A percentile compares a stretch with the other conserved stretches of the same genome.
These are phyloP conservation scores for Nadsonia starkeyi-henricii DNA, from an alignment of 1,139 yeast species.

Conservation along the genomic window DNA sequence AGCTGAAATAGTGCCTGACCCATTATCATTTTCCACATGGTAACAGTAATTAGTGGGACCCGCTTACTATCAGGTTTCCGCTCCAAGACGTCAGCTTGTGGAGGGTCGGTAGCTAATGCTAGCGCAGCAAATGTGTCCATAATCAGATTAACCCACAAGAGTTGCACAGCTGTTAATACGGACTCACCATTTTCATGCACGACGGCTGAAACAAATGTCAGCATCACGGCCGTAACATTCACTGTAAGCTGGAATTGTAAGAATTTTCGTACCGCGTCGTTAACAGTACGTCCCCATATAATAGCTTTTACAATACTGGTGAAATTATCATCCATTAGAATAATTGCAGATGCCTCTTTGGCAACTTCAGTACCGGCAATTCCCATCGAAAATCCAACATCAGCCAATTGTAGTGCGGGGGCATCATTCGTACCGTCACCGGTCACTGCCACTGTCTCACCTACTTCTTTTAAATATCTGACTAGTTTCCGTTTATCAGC, in stretches of 20 bases:
- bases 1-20: slow-evolving; percentile 78
- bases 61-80: slow-evolving; percentile 76
- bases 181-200: slow-evolving; percentile 65
- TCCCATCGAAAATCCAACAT: slow-evolving; percentile 97
- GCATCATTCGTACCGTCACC: slow-evolving; percentile 99
- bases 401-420: slow-evolving; percentile 94
- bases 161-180: slow-evolving; percentile 91
- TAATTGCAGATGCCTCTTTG: slow-evolving; percentile 97
- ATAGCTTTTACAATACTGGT: slow-evolving; percentile 94
- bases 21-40: slow-evolving; percentile 97
- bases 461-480: slow-evolving; percentile 60
- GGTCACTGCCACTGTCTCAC: slow-evolving; percentile 95
- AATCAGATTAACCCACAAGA: slow-evolving; percentile 91
- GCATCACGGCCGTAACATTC: slow-evolving; percentile 83
- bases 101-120: slow-evolving; percentile 96
- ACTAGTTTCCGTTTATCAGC: slow-evolving; percentile 86
- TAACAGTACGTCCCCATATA: slow-evolving; percentile 97
- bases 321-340: slow-evolving; percentile 88
- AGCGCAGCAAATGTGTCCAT: slow-evolving; percentile 98
- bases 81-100: slow-evolving; percentile 64
- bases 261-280: slow-evolving; percentile 85
- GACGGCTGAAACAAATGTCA: slow-evolving; percentile 89
- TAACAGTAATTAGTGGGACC: slow-evolving; percentile 64
- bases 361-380: slow-evolving; percentile 96
- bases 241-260: slow-evolving; percentile 94